phyloP scores from a whole-genome alignment of 306 rosid genomes.

The Pyrus communis region DNA sequence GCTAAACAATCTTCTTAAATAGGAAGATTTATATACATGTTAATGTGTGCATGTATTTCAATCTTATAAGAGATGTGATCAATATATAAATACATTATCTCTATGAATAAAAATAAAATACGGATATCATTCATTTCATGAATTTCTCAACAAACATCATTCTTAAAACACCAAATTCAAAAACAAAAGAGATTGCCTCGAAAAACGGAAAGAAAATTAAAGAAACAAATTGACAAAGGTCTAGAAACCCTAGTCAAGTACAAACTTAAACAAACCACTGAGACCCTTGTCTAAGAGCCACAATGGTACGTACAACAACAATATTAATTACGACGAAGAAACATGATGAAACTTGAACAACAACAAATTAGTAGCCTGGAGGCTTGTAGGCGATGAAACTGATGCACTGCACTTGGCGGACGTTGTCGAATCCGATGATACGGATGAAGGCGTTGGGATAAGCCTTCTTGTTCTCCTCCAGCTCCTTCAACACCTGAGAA shows the following conservation, averaged over 20 bases:
- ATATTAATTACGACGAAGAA: not conserved
- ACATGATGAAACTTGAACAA: not conserved
- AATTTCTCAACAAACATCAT: not conserved
- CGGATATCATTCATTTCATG: not conserved
- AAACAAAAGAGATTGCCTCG: not conserved
- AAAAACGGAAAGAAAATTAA: not conserved
- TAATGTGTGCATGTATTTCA: not conserved
- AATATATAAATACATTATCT: not conserved
- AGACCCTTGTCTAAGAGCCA: not conserved
- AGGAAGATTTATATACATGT: not conserved
- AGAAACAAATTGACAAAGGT: not conserved
- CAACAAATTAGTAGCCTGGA: not conserved
- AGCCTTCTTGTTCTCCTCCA: constrained; percentile 24
- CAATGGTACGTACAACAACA: not conserved
- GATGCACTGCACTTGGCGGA: constrained; percentile 74
- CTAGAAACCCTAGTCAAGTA: not conserved
- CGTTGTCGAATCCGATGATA: constrained; percentile 73
- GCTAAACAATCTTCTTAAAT: not conserved
- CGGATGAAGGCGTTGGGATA: constrained; percentile 36
- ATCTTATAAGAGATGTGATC: not conserved
- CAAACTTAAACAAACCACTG: not conserved
- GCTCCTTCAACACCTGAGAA: constrained; percentile 38
- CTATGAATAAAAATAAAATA: not conserved
- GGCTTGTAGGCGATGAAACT: constrained; percentile 80
- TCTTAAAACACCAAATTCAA: not conserved